Conservation (phyloP, 2,329 filamentous ascomycete genomes). For the Hypomyces rosellus region DNA sequence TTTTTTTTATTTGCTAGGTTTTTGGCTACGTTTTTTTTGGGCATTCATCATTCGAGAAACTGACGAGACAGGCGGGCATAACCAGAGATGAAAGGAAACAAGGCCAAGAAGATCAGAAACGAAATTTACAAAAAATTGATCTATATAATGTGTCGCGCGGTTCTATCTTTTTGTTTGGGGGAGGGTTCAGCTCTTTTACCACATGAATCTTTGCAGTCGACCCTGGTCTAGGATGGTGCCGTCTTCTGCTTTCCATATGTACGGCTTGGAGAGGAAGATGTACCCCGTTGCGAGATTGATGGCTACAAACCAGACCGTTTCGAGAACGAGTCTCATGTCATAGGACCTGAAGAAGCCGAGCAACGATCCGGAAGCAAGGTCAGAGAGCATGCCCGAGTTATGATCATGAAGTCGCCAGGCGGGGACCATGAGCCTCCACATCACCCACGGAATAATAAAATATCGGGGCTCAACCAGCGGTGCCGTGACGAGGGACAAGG, state of each 20-base stretch:
- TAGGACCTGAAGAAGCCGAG: constrained; percentile 17
- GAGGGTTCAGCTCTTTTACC: constrained; percentile 42
- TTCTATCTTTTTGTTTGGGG: no score
- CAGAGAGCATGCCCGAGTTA: neutral
- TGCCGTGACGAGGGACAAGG: constrained; percentile 76
- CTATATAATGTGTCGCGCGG: neutral
- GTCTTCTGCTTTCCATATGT: constrained; percentile 54
- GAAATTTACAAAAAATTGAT: neutral
- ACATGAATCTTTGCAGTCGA: constrained; percentile 72
- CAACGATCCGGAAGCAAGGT: neutral
- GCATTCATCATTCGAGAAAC: no score
- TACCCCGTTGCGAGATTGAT: constrained; percentile 64
- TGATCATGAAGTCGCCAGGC: constrained; percentile 30
- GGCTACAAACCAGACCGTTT: constrained; percentile 62
- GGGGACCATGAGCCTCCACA: constrained; percentile 80
- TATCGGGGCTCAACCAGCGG: constrained; percentile 93
- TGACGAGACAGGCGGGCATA: no score
- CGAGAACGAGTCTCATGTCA: constrained; percentile 47
- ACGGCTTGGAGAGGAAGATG: constrained; percentile 63
- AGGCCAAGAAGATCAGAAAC: no score
- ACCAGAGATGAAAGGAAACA: no score
- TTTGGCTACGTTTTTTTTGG: neutral
- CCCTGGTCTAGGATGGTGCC: constrained; percentile 49
- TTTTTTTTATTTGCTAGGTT: no score
- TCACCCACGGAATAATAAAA: constrained; percentile 90